phyloP scores from a whole-genome alignment of 1,284 basidiomycete species.

The Irpex rosettiformis region DNA sequence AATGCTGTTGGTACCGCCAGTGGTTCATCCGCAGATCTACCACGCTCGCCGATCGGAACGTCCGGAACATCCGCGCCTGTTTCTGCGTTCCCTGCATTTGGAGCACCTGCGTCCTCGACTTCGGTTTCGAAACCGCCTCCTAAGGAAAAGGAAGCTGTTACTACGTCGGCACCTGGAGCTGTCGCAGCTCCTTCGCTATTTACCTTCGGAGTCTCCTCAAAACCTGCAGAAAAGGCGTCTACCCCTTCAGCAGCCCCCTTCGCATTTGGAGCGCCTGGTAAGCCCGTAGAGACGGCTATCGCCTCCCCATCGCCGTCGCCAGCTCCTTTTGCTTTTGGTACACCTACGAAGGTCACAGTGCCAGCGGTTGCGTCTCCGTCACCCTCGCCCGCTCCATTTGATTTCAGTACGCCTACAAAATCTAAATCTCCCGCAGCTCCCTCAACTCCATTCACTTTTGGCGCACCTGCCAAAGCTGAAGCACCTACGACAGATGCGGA shows the following conservation, averaged over 20 bases:
- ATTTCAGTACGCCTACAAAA: constrained; percentile 10
- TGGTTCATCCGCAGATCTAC: not conserved
- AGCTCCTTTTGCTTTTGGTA: constrained; percentile 16
- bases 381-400: constrained; percentile 7
- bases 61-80: not conserved
- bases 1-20: not conserved
- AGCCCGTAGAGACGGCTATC: constrained; percentile 2
- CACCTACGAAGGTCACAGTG: constrained; percentile 19
- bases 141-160: not conserved
- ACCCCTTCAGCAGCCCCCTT: too few species aligned
- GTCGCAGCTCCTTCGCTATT: not conserved
- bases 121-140: not conserved
- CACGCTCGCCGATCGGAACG: not conserved
- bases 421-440: not conserved
- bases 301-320: not conserved
- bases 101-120: constrained; percentile 10
- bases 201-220: not conserved
- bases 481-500: constrained; percentile 1
- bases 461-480: constrained; percentile 5
- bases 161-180: not conserved
- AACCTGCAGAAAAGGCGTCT: not conserved
- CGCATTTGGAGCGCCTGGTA: constrained; percentile 5
- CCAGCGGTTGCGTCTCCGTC: constrained; percentile 3
- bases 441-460: not conserved
- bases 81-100: not conserved